Percentiles rank a stretch among this genome's conserved stretches.
Evolutionary conservation across 805 yeast species (phyloP).

Genomic region (Suhomyces canberraensis): DNA sequence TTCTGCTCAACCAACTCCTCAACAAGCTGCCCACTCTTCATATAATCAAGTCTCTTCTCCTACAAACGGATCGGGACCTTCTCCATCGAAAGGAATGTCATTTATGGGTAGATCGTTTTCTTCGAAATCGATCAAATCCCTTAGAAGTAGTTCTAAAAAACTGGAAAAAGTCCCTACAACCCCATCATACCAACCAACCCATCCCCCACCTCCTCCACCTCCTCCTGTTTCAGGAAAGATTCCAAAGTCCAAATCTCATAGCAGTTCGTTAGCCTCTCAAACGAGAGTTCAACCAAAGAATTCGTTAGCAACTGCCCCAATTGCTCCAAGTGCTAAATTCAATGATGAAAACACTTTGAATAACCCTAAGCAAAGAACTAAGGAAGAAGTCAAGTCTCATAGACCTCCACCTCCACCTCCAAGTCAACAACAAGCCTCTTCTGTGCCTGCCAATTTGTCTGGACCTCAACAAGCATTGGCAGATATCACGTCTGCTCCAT

Average conservation of each 20-base stretch:
- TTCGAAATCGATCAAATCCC: slow-evolving; percentile 34
- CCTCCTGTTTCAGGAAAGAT: slow-evolving; percentile 16
- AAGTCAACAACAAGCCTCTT: neutral
- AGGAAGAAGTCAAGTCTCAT: slow-evolving; percentile 29
- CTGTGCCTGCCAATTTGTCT: slow-evolving; percentile 32
- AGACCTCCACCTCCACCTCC: slow-evolving; percentile 47
- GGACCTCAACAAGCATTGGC: slow-evolving; percentile 23
- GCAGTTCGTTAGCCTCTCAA: slow-evolving; percentile 31
- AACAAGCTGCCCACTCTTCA: slow-evolving; percentile 3
- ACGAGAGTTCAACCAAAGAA: slow-evolving; percentile 16
- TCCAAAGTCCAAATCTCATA: slow-evolving; percentile 44
- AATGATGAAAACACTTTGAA: slow-evolving; percentile 7
- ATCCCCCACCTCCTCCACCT: slow-evolving; percentile 17
- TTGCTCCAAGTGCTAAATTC: slow-evolving; percentile 29
- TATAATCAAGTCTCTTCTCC: slow-evolving; percentile 5
- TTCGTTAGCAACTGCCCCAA: slow-evolving; percentile 39
- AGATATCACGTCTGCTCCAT: slow-evolving; percentile 8
- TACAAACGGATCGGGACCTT: slow-evolving; percentile 2
- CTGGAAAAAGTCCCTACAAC: slow-evolving; percentile 12
- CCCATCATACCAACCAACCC: neutral
- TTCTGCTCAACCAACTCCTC: slow-evolving; percentile 12
- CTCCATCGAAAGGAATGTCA: slow-evolving; percentile 13
- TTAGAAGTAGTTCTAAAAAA: slow-evolving; percentile 23
- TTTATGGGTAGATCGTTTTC: slow-evolving; percentile 37
- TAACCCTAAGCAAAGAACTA: slow-evolving; percentile 19